Evolutionary conservation across 805 yeast species (phyloP), one percentile per base, ranked within the genome.

Genomic region (Pichia californica): DNA sequence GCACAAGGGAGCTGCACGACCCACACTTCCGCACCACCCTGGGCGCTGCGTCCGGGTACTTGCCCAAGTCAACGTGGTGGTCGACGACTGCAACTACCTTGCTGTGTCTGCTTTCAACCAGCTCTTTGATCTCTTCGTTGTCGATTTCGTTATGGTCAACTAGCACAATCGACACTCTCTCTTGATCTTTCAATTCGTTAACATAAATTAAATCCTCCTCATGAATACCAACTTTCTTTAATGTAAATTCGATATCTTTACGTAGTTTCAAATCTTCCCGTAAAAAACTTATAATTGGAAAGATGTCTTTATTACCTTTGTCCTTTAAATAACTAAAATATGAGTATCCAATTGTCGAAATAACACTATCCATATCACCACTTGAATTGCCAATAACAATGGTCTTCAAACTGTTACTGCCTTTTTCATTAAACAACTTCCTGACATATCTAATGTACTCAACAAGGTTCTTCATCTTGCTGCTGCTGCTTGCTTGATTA

Each of bases 301-400:
- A 57, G 8, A 36, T 19, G 38, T n/a, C 37, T 9, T 9, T n/a
- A 9, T 13, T 9, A 52, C 48, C 15, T 66, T 64, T 37, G 10
- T 52, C 55, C 4, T 15, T 30, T 5, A 30, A 13, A 42, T 69
- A 63, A 25, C 66, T 62, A 46, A 82, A 71, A 54, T 76, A 87
- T 0, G 96, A 80, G 55, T 80, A 84, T 3, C 83, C 56, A 5
- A 93, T 67, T 0, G 97, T 81, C 43, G 83, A 73, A 2, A 87
- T 75, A 27, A 88, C 83, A 0, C 97, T 89, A 61, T 91, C 99
- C 66, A 93, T 66, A 61, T 91, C 88, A 0, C 93, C 89, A 5
- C 93, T 77, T 55, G 88, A 93, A 56, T 88, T 88, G 1, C 97
- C 97, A 0, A 83, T 67, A 0, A 82, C 89, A 19, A 82, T 55